phyloP scores from a whole-genome alignment of 768 basidiomycete species.

The Trametes maxima region DNA sequence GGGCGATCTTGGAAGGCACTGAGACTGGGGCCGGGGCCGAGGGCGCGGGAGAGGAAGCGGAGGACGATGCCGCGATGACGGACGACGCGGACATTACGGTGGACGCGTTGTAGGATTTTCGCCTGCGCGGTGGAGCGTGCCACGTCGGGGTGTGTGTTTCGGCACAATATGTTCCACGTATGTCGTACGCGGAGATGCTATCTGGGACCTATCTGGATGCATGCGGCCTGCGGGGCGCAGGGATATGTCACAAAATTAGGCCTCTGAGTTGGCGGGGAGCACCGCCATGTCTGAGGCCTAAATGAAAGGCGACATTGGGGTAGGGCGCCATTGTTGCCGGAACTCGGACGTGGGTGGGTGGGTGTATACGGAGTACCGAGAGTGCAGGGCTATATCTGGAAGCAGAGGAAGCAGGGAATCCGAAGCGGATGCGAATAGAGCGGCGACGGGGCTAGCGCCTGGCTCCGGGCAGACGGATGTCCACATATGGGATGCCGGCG shows the following conservation, averaged over 20 bases:
- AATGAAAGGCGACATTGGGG: background rate
- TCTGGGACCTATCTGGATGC: background rate
- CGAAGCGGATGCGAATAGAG: slow-evolving; percentile 4
- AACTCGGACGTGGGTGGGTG: background rate
- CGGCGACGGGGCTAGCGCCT: slow-evolving; percentile 15
- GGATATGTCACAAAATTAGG: background rate
- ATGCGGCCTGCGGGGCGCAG: background rate
- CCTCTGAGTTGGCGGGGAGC: slow-evolving; percentile 4
- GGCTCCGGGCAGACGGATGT: slow-evolving; percentile 10
- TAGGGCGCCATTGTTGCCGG: no score
- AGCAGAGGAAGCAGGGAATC: slow-evolving; percentile 14
- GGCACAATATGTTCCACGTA: background rate
- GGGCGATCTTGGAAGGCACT: slow-evolving; percentile 18
- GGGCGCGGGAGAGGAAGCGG: slow-evolving; percentile 7
- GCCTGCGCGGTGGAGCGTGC: background rate
- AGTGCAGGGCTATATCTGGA: slow-evolving; percentile 1
- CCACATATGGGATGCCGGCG: slow-evolving; percentile 17
- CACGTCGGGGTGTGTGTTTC: background rate
- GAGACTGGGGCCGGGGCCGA: background rate
- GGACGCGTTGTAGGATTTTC: slow-evolving; percentile 2
- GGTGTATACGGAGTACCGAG: background rate
- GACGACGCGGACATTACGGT: slow-evolving; percentile 7
- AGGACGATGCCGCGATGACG: slow-evolving; percentile 2
- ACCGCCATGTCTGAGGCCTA: slow-evolving; percentile 16
- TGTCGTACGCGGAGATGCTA: background rate